A percentile compares a stretch with the other conserved stretches of the same genome.
Conservation (phyloP, 441 rosid species). For the Oxalis stricta region DNA sequence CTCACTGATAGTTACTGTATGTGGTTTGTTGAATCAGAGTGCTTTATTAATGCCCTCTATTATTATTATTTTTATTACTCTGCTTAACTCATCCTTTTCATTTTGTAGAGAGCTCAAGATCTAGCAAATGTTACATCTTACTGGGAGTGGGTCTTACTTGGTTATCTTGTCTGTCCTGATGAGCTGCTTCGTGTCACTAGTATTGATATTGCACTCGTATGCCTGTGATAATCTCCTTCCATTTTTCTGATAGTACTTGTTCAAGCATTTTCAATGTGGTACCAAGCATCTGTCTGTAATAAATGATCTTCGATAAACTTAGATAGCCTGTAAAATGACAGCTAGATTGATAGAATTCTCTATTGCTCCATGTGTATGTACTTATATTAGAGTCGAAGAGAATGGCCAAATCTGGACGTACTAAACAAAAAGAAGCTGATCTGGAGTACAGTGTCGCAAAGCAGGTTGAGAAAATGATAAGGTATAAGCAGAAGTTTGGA, state of each 20-base stretch:
- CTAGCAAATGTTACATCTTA: constrained; percentile 97
- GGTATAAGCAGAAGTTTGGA: constrained; percentile 24
- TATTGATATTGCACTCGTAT: constrained; percentile 94
- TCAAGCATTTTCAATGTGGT: not conserved
- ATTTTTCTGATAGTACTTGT: constrained; percentile 6
- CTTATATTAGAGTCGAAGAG: constrained; percentile 90
- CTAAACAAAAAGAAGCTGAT: constrained; percentile 96
- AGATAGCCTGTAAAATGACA: not conserved
- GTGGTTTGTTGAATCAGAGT: not conserved
- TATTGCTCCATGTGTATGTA: too few relatives aligned
- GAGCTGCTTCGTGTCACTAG: constrained; percentile 99
- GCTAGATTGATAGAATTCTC: too few relatives aligned
- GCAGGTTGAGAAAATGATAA: constrained; percentile 98
- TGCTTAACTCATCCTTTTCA: constrained; percentile 8
- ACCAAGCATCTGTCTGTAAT: not conserved
- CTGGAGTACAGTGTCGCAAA: constrained; percentile 97
- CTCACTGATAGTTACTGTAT: not conserved
- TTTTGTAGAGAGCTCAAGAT: constrained; percentile 92
- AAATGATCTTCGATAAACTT: constrained; percentile 1
- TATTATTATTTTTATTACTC: not conserved
- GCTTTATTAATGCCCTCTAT: too few relatives aligned
- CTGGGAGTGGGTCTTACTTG: constrained; percentile 95
- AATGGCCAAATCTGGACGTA: constrained; percentile 97
- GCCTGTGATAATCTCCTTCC: not conserved
- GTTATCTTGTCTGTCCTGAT: constrained; percentile 98